phyloP scores from a whole-genome alignment of 495 filamentous ascomycete genomes.

The Chaetomium tenue region DNA sequence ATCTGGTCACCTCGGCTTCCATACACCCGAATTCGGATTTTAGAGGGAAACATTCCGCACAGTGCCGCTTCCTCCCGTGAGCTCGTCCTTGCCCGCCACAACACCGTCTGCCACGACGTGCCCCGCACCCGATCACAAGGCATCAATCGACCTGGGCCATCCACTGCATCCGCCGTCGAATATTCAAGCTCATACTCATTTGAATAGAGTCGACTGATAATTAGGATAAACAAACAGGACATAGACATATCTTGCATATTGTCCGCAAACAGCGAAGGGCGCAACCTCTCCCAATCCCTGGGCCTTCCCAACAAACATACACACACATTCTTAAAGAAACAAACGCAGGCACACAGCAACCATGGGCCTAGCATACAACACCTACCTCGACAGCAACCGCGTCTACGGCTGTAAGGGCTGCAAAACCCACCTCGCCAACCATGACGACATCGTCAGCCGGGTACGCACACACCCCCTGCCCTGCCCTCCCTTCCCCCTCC shows the following conservation, averaged over 20 bases:
- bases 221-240: too few relatives aligned
- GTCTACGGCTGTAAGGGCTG: slow-evolving; percentile 96
- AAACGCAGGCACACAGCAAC: slow-evolving; percentile 27
- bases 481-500: slow-evolving; percentile 12
- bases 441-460: slow-evolving; percentile 92
- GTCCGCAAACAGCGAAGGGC: not conserved
- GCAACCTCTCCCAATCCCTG: not conserved
- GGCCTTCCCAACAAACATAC: not conserved
- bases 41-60: not conserved
- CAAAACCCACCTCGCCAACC: slow-evolving; percentile 92
- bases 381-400: slow-evolving; percentile 83
- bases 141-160: not conserved
- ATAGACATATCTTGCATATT: too few relatives aligned
- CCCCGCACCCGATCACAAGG: not conserved
- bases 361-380: slow-evolving; percentile 96
- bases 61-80: not conserved
- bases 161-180: too few relatives aligned
- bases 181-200: too few relatives aligned
- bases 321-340: not conserved
- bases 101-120: too few relatives aligned
- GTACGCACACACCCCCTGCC: slow-evolving; percentile 51
- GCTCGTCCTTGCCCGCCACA: not conserved
- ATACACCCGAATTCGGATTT: not conserved
- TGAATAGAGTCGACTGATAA: too few relatives aligned
- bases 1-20: not conserved